phyloP scores from a whole-genome alignment of 2,329 filamentous ascomycete genomes.

The Neonectria magnoliae region DNA sequence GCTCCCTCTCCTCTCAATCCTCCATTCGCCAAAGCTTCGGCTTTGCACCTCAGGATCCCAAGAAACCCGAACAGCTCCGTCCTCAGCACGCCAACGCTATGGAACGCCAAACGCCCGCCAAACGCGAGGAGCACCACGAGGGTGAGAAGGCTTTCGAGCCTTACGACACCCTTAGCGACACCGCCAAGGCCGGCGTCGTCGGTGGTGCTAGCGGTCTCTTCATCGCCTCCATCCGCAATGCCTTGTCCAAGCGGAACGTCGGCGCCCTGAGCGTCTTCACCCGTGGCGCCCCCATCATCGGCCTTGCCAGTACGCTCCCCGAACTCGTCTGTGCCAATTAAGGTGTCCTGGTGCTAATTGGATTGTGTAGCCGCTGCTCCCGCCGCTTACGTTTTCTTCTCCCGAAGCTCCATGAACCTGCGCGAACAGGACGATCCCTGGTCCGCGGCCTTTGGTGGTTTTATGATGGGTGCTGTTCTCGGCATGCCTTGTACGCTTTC shows the following conservation, averaged over 20 bases:
- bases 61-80: slow-evolving; percentile 41
- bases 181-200: slow-evolving; percentile 71
- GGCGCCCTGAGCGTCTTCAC: slow-evolving; percentile 84
- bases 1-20: slow-evolving; percentile 33
- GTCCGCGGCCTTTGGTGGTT: slow-evolving; percentile 80
- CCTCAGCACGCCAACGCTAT: slow-evolving; percentile 43
- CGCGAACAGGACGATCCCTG: slow-evolving; percentile 83
- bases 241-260: slow-evolving; percentile 82
- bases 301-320: slow-evolving; percentile 48
- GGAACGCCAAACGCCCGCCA: slow-evolving; percentile 45
- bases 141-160: slow-evolving; percentile 66
- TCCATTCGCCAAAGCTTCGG: slow-evolving; percentile 35
- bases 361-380: slow-evolving; percentile 65
- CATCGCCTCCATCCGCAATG: slow-evolving; percentile 84
- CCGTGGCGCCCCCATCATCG: slow-evolving; percentile 79
- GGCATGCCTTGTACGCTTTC: slow-evolving; percentile 75
- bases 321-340: slow-evolving; percentile 30
- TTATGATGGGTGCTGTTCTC: slow-evolving; percentile 76
- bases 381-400: slow-evolving; percentile 81
- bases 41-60: slow-evolving; percentile 40
- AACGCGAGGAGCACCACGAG: slow-evolving; percentile 39
- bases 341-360: slow-evolving; percentile 30
- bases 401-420: slow-evolving; percentile 81
- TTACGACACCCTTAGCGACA: slow-evolving; percentile 77
- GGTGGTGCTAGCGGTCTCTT: slow-evolving; percentile 76